A percentile compares a stretch with the other conserved stretches of the same genome.
Conservation (phyloP, 768 basidiomycete species). For the Ramaria sp. region DNA sequence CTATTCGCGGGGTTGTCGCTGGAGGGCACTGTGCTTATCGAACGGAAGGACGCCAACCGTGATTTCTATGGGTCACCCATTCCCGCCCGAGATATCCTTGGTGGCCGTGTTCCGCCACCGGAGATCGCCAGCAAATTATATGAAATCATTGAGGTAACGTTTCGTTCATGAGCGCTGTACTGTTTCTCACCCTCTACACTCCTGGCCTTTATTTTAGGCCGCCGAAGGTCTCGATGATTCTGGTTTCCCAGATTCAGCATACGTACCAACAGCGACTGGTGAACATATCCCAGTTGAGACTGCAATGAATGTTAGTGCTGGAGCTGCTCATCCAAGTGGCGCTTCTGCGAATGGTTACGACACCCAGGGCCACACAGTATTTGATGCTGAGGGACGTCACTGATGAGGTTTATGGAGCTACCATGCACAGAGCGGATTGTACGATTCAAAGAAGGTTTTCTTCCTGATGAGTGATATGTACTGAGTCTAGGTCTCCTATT, state of each 20-base stretch:
- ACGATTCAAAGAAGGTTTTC: not conserved
- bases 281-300: conserved; percentile 41
- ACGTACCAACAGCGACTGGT: conserved; percentile 60
- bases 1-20: conserved; percentile 91
- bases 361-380: conserved; percentile 37
- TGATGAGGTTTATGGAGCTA: not conserved
- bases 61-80: conserved; percentile 93
- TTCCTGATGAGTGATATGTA: not conserved
- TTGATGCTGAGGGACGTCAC: conserved; percentile 52
- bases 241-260: conserved; percentile 67
- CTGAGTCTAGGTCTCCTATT: not conserved
- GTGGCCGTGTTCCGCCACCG: conserved; percentile 92
- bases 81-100: conserved; percentile 82
- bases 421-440: not conserved
- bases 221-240: conserved; percentile 88
- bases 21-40: conserved; percentile 90
- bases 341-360: conserved; percentile 21
- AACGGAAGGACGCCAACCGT: conserved; percentile 91
- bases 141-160: conserved; percentile 73
- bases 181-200: not conserved
- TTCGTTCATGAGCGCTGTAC: not conserved
- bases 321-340: not conserved
- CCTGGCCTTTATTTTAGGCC: conserved; percentile 26
- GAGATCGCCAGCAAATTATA: conserved; percentile 89
- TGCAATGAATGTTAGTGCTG: conserved; percentile 16